phyloP scores from a whole-genome alignment of 768 basidiomycete genomes.

The Leccinum longicurvipes region DNA sequence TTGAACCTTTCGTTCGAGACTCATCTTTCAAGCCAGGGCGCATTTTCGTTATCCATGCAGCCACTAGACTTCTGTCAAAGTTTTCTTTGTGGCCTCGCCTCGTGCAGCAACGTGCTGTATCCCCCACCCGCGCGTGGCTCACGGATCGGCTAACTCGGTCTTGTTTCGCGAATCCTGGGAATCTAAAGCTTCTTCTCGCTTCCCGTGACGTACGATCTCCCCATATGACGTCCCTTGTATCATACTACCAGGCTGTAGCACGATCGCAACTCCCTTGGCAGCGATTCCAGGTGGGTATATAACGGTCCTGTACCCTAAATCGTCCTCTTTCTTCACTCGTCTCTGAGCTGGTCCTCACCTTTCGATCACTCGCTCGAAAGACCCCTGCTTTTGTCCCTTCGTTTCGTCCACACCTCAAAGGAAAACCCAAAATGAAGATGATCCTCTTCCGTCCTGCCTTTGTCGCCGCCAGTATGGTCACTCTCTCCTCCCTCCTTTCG shows the following conservation, averaged over 20 bases:
- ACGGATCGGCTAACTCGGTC: not conserved
- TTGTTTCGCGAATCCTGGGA: not conserved
- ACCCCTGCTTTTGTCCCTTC: not conserved
- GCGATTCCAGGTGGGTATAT: not conserved
- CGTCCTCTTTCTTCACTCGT: not conserved
- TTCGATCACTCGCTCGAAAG: not conserved
- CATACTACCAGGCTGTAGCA: no score
- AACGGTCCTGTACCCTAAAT: not conserved
- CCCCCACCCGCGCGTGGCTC: not conserved
- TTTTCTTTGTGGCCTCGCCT: not conserved
- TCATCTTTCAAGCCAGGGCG: not conserved
- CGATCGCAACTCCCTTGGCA: not conserved
- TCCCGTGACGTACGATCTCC: not conserved
- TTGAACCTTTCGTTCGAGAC: not conserved
- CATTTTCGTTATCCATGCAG: not conserved
- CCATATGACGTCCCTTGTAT: conserved; percentile 19
- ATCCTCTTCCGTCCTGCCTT: conserved; percentile 21
- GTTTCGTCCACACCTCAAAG: not conserved
- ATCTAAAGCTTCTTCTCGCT: not conserved
- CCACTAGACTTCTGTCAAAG: not conserved
- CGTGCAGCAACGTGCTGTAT: not conserved
- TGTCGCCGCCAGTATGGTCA: conserved; percentile 6
- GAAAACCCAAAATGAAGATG: conserved; percentile 16
- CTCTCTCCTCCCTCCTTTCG: conserved; percentile 10
- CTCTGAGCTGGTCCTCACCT: conserved; percentile 15